Evolutionary conservation across 1,284 basidiomycete species (phyloP).

Genomic region (Meira nashicola): DNA sequence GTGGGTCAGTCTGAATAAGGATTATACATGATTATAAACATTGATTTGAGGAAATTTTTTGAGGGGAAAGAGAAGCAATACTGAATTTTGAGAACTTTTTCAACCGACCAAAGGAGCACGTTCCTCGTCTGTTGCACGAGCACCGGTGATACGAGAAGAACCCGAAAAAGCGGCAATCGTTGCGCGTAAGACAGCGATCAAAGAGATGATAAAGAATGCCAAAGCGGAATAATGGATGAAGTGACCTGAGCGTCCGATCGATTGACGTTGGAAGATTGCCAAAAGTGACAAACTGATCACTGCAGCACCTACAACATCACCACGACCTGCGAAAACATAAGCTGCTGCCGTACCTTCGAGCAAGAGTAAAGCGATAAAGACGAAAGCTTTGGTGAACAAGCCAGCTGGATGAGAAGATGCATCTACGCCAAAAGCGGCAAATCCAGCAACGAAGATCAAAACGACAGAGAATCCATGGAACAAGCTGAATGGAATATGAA

Average conservation of each 20-base stretch:
- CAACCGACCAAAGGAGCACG: constrained; percentile 64
- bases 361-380: constrained; percentile 88
- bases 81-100: neutral
- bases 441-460: constrained; percentile 77
- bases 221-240: constrained; percentile 85
- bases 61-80: too few species aligned
- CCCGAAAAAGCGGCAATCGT: constrained; percentile 57
- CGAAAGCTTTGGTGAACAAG: constrained; percentile 85
- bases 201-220: constrained; percentile 75
- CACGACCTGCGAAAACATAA: constrained; percentile 77
- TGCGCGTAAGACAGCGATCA: constrained; percentile 76
- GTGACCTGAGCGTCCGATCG: constrained; percentile 15
- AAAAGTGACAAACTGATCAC: constrained; percentile 76
- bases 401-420: constrained; percentile 65
- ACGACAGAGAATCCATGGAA: constrained; percentile 94
- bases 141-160: constrained; percentile 55
- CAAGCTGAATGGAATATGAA: constrained; percentile 55
- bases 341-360: constrained; percentile 84
- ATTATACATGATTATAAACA: too few species aligned
- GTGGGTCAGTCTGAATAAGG: too few species aligned
- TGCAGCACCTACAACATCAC: constrained; percentile 80
- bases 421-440: constrained; percentile 84
- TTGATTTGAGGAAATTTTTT: too few species aligned
- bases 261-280: constrained; percentile 55
- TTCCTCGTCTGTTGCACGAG: constrained; percentile 66